Conservation (phyloP, 345 rosid genomes). For the Corchorus olitorius region DNA sequence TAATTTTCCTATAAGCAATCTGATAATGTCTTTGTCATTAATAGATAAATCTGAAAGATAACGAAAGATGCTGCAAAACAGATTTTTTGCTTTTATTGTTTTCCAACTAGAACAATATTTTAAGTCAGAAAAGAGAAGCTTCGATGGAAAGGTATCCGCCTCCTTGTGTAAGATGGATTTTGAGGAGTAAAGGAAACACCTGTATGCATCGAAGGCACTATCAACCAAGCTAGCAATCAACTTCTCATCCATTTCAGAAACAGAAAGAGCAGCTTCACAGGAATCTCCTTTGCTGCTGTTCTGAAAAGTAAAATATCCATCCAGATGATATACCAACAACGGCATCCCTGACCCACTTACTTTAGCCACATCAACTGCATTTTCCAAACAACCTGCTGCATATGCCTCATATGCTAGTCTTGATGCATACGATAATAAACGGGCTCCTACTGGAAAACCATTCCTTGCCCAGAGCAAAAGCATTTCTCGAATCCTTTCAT, state of each 20-base stretch:
- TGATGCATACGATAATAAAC: conserved; percentile 41
- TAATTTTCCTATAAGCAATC: conserved; percentile 37
- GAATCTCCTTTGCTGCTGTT: conserved; percentile 26
- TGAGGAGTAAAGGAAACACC: conserved; percentile 34
- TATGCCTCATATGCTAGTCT: conserved; percentile 50
- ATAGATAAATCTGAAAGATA: conserved; percentile 46
- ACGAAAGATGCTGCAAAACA: conserved; percentile 34
- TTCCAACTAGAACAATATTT: conserved; percentile 39
- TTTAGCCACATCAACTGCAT: conserved; percentile 25
- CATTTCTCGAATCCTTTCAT: conserved; percentile 36
- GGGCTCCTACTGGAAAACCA: conserved; percentile 47
- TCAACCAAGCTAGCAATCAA: conserved; percentile 36
- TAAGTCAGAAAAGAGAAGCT: conserved; percentile 38
- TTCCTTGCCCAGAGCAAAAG: conserved; percentile 46
- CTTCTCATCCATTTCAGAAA: conserved; percentile 31
- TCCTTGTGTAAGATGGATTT: conserved; percentile 22
- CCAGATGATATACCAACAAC: conserved; percentile 39
- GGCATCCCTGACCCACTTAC: conserved; percentile 25
- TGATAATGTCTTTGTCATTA: conserved; percentile 35
- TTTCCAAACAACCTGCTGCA: conserved; percentile 25
- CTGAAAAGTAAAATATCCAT: conserved; percentile 40
- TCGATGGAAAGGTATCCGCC: conserved; percentile 31
- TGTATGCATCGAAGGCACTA: conserved; percentile 48
- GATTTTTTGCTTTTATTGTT: conserved; percentile 27
- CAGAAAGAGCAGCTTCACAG: conserved; percentile 16